These are phyloP conservation scores for Fusarium chaquense DNA, from an alignment of 2,329 filamentous ascomycete genomes.

Conservation along the genomic window DNA sequence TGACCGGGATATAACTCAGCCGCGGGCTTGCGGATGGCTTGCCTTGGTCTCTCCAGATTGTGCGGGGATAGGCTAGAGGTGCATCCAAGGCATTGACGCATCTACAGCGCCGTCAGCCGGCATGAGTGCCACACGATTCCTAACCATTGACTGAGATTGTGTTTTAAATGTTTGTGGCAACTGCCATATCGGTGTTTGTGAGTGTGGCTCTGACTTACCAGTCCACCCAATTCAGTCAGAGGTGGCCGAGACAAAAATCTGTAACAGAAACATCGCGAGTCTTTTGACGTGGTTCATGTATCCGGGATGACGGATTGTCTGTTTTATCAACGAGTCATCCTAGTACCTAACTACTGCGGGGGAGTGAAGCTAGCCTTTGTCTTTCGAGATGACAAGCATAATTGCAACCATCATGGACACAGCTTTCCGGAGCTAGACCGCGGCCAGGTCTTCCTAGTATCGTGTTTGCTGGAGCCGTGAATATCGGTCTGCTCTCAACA, in stretches of 20 bases:
- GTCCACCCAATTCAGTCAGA: background rate
- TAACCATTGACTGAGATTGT: slow-evolving; percentile 21
- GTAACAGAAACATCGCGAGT: slow-evolving; percentile 1
- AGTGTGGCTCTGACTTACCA: slow-evolving; percentile 23
- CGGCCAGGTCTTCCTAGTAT: slow-evolving; percentile 11
- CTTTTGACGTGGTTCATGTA: slow-evolving; percentile 6
- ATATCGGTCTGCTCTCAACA: slow-evolving; percentile 14
- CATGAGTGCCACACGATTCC: slow-evolving; percentile 34
- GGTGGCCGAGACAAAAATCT: slow-evolving; percentile 2
- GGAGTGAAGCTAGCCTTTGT: slow-evolving; percentile 23
- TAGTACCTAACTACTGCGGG: slow-evolving; percentile 21
- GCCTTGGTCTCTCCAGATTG: slow-evolving; percentile 33
- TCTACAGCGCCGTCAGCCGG: slow-evolving; percentile 48
- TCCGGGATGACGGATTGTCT: background rate
- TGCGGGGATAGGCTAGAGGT: slow-evolving; percentile 44
- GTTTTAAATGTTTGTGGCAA: slow-evolving; percentile 14
- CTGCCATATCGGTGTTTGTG: slow-evolving; percentile 2
- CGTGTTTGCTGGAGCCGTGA: slow-evolving; percentile 12
- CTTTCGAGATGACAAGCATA: slow-evolving; percentile 40
- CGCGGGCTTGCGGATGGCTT: slow-evolving; percentile 40
- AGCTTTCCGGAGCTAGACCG: slow-evolving; percentile 13
- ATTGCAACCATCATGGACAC: slow-evolving; percentile 29
- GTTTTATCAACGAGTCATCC: slow-evolving; percentile 8
- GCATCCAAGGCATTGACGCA: slow-evolving; percentile 58
- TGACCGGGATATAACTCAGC: slow-evolving; percentile 38